Evolutionary conservation across 2,329 filamentous ascomycete species (phyloP).

Genomic region (Podosphaera aphanis): DNA sequence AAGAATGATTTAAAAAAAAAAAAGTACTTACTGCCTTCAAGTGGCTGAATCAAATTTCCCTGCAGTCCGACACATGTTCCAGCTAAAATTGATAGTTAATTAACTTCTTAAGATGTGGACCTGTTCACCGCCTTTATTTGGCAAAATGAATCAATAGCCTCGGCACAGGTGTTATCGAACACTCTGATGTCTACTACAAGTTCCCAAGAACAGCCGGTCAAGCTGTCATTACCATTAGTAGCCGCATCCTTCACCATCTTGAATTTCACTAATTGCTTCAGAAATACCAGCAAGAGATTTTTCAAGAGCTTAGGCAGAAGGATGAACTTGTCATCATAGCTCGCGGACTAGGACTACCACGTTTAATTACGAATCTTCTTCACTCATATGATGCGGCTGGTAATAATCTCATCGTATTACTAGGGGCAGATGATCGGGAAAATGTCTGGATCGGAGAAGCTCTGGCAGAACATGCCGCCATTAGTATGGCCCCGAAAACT

Average conservation of each 20-base stretch:
- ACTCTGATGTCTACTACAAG: neutral
- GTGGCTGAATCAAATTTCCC: too few species aligned
- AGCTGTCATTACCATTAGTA: conserved; percentile 57
- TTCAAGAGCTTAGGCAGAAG: conserved; percentile 68
- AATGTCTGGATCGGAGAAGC: conserved; percentile 96
- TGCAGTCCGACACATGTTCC: too few species aligned
- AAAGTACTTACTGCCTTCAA: too few species aligned
- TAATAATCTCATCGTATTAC: conserved; percentile 71
- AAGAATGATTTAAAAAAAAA: too few species aligned
- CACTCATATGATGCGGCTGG: conserved; percentile 93
- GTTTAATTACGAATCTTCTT: conserved; percentile 81
- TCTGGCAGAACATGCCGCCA: conserved; percentile 78
- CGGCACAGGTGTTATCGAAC: too few species aligned
- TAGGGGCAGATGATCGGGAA: conserved; percentile 77
- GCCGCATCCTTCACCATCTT: neutral
- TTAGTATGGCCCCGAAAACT: conserved; percentile 61
- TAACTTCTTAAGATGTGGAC: too few species aligned
- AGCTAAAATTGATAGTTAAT: too few species aligned
- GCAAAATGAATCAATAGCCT: too few species aligned
- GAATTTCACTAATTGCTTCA: conserved; percentile 14
- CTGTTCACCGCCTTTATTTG: too few species aligned
- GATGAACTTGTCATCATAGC: conserved; percentile 88
- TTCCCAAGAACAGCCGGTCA: conserved; percentile 36
- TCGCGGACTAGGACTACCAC: conserved; percentile 73
- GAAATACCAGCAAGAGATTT: conserved; percentile 88